These are phyloP conservation scores for Pleurotus tuoliensis DNA, from an alignment of 768 basidiomycete genomes.

Conservation along the genomic window DNA sequence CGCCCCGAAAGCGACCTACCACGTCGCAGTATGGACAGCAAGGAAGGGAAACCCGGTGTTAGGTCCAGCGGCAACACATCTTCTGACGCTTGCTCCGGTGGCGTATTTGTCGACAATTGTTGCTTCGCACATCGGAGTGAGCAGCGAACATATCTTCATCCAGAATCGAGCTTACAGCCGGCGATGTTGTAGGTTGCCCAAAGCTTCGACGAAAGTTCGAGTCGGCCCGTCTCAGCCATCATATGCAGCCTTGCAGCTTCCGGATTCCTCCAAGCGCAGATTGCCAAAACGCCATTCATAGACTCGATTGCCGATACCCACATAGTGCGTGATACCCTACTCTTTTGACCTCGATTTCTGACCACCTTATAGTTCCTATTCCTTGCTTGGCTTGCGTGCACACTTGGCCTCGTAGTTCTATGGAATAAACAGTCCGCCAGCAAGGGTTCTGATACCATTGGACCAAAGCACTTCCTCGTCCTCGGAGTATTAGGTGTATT, in stretches of 20 bases:
- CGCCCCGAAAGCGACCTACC: constrained; percentile 65
- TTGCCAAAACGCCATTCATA: not conserved
- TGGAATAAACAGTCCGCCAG: not conserved
- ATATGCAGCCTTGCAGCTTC: constrained; percentile 6
- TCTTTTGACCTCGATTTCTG: not conserved
- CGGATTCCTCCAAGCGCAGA: not conserved
- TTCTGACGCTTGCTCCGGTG: constrained; percentile 52
- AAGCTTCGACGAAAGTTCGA: not conserved
- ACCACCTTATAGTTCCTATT: constrained; percentile 13
- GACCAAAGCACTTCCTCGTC: constrained; percentile 19
- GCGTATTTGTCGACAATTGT: constrained; percentile 46
- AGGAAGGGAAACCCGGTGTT: constrained; percentile 46
- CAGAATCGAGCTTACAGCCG: not conserved
- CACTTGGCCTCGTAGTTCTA: constrained; percentile 1
- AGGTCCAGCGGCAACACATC: constrained; percentile 61
- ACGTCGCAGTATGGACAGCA: constrained; percentile 57
- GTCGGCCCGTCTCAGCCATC: not conserved
- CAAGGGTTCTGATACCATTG: not conserved
- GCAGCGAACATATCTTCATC: constrained; percentile 7
- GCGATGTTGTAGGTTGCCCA: not conserved
- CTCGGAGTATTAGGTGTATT: constrained; percentile 28
- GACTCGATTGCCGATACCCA: constrained; percentile 26
- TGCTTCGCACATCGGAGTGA: constrained; percentile 29
- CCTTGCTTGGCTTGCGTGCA: constrained; percentile 12
- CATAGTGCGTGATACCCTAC: constrained; percentile 28